phyloP scores from a whole-genome alignment of 345 rosid species.

The Camelina laxa region DNA sequence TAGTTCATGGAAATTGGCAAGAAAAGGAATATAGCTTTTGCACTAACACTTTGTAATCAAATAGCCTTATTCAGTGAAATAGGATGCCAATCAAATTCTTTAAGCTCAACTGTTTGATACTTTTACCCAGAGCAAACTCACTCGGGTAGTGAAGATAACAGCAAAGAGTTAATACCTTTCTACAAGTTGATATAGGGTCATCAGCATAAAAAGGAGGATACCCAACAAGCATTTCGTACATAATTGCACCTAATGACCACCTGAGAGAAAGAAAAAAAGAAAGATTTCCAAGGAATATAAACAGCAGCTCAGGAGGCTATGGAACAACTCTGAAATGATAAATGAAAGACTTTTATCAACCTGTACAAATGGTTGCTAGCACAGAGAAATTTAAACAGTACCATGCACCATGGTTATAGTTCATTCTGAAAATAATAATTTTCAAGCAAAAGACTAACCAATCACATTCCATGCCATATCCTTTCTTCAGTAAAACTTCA shows the following conservation, averaged over 20 bases:
- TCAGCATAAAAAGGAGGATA: constrained; percentile 97
- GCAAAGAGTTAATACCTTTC: constrained; percentile 63
- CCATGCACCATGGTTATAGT: constrained; percentile 6
- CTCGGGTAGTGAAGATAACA: constrained; percentile 30
- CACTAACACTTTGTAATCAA: background rate
- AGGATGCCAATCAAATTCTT: constrained; percentile 26
- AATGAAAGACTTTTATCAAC: constrained; percentile 23
- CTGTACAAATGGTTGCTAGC: constrained; percentile 17
- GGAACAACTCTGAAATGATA: constrained; percentile 23
- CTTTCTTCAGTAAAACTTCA: constrained; percentile 93
- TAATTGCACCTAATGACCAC: constrained; percentile 98
- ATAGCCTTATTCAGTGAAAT: constrained; percentile 11
- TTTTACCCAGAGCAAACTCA: constrained; percentile 16
- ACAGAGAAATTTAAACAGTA: constrained; percentile 6
- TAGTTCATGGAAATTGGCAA: background rate
- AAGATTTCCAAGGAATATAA: constrained; percentile 5
- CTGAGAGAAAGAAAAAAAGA: constrained; percentile 47
- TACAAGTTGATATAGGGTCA: constrained; percentile 88
- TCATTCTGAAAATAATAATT: constrained; percentile 16
- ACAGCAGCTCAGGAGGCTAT: constrained; percentile 12
- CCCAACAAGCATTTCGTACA: constrained; percentile 98
- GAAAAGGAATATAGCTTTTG: background rate
- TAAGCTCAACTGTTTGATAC: constrained; percentile 1
- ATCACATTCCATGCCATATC: constrained; percentile 99
- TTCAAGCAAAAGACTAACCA: constrained; percentile 63